Percentiles rank a stretch among this genome's conserved stretches.
Evolutionary conservation across 148 eudicot species (phyloP).

Genomic region (Chenopodium formosanum): DNA sequence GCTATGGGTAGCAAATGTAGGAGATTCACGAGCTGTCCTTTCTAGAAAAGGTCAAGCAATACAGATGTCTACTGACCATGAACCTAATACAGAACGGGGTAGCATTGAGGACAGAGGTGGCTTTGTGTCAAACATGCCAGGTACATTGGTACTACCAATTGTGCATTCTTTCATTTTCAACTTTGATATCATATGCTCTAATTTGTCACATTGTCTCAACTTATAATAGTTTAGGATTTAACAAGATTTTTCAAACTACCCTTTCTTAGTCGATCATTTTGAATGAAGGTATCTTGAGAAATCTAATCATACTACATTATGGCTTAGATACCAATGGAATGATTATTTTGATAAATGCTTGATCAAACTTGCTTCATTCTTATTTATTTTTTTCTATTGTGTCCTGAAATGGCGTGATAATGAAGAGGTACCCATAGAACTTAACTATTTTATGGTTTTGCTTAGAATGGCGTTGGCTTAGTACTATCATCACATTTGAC

Average conservation of each 20-base stretch:
- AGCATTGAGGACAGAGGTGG: constrained; percentile 78
- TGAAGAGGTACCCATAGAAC: not conserved
- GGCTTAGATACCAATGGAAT: too few relatives aligned
- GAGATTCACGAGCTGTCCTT: constrained; percentile 85
- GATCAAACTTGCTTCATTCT: not conserved
- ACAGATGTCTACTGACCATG: constrained; percentile 72
- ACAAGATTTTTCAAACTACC: not conserved
- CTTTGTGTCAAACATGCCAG: constrained; percentile 88
- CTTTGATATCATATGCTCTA: not conserved
- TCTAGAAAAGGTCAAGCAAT: constrained; percentile 59
- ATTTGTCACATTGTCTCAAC: not conserved
- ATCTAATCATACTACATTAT: not conserved
- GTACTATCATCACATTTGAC: not conserved
- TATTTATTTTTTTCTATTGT: too few relatives aligned
- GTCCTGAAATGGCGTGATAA: not conserved
- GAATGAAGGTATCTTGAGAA: not conserved
- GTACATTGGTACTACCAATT: constrained; percentile 23
- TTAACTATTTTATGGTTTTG: not conserved
- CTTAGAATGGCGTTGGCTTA: not conserved
- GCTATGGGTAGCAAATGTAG: constrained; percentile 75
- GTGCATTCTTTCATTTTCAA: not conserved
- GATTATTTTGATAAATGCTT: not conserved
- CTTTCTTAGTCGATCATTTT: not conserved
- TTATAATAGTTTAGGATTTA: not conserved
- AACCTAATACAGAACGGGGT: constrained; percentile 69